phyloP scores from a whole-genome alignment of 202 grass and related monocot species.

The Cymbopogon flexuosus region DNA sequence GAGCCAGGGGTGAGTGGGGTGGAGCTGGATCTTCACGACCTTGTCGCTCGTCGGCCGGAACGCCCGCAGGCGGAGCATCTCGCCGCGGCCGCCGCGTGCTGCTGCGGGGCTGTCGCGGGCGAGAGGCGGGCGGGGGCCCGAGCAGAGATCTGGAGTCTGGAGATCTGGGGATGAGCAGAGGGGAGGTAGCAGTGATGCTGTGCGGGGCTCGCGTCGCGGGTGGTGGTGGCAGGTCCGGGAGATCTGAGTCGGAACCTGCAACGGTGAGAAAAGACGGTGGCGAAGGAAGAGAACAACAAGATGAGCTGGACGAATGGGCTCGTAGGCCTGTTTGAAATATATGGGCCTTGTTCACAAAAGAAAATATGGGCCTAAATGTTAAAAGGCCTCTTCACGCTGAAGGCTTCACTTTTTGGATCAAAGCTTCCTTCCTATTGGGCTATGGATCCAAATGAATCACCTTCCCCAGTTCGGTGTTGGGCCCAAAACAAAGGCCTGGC shows the following conservation, averaged over 20 bases:
- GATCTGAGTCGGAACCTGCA: conserved; percentile 44
- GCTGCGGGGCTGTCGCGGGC: neutral
- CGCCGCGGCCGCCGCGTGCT: conserved; percentile 26
- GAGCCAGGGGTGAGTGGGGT: conserved; percentile 94
- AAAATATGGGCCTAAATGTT: neutral
- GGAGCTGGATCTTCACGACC: conserved; percentile 97
- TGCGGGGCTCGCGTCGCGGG: conserved; percentile 33
- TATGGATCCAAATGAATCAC: neutral
- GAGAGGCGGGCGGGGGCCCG: neutral
- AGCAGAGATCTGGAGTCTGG: conserved; percentile 38
- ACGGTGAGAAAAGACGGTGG: neutral
- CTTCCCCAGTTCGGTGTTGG: neutral
- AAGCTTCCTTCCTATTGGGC: neutral
- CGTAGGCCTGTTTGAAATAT: neutral
- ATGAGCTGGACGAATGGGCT: conserved; percentile 22
- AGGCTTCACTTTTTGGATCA: neutral
- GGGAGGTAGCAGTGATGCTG: neutral
- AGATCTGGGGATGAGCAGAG: conserved; percentile 30
- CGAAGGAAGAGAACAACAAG: neutral
- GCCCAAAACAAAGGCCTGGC: neutral
- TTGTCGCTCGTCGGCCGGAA: conserved; percentile 91
- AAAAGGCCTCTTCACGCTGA: neutral
- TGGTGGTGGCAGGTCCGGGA: conserved; percentile 32
- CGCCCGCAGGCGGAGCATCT: conserved; percentile 95
- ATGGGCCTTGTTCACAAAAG: neutral